phyloP scores from a whole-genome alignment of 2,329 filamentous ascomycete genomes.

The Diaporthe batatas region DNA sequence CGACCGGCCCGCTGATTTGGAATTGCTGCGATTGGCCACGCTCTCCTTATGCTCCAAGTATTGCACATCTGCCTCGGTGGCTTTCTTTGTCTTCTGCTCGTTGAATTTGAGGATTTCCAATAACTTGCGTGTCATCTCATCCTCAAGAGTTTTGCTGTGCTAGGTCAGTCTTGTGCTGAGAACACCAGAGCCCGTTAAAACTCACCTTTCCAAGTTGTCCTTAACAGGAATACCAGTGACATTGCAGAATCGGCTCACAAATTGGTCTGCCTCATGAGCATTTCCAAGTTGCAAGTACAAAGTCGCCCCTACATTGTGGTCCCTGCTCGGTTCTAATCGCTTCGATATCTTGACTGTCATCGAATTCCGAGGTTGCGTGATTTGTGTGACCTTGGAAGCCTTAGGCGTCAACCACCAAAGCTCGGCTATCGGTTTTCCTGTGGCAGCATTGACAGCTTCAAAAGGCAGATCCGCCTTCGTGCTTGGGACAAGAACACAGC shows the following conservation, averaged over 20 bases:
- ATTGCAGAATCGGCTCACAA: background rate
- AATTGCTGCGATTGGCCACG: background rate
- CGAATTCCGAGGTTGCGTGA: background rate
- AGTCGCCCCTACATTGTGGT: background rate
- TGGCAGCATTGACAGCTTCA: constrained; percentile 2
- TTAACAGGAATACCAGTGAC: background rate
- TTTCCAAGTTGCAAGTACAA: constrained; percentile 33
- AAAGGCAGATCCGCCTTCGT: background rate
- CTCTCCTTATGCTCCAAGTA: constrained; percentile 13
- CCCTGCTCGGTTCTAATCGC: background rate
- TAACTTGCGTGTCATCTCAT: background rate
- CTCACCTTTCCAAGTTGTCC: constrained; percentile 18
- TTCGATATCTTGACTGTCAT: constrained; percentile 26
- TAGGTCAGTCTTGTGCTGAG: background rate
- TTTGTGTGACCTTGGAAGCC: constrained; percentile 2
- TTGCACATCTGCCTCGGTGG: constrained; percentile 1
- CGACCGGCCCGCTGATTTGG: background rate
- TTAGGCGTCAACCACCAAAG: constrained; percentile 39
- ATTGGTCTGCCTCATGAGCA: constrained; percentile 34
- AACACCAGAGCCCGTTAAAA: background rate
- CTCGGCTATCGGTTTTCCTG: background rate
- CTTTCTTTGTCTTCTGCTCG: background rate
- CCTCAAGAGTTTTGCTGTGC: background rate
- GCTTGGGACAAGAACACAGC: background rate
- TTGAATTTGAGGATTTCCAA: background rate